Evolutionary conservation across 2,329 filamentous ascomycete genomes (phyloP).

Genomic region (Leptographium galeiforme): DNA sequence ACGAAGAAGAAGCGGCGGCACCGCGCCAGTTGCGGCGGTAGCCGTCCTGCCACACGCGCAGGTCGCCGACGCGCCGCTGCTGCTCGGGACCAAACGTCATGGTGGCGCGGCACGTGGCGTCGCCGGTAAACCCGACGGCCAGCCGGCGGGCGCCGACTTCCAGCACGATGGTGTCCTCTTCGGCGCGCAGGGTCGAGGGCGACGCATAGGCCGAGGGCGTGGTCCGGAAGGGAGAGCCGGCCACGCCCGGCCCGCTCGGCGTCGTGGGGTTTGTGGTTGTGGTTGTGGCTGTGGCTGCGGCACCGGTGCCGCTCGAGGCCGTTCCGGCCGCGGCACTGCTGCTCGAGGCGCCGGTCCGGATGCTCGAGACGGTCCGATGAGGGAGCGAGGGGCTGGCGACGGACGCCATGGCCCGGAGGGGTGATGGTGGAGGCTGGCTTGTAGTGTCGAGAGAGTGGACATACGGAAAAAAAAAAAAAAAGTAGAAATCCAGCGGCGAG

Average conservation of each 20-base stretch:
- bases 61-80: conserved; percentile 68
- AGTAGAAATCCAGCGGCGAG: too few relatives aligned
- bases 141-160: conserved; percentile 72
- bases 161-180: conserved; percentile 75
- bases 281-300: too few relatives aligned
- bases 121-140: conserved; percentile 75
- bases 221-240: conserved; percentile 44
- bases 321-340: conserved; percentile 12
- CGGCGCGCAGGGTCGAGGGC: conserved; percentile 49
- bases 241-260: conserved; percentile 11
- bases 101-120: conserved; percentile 58
- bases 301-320: too few relatives aligned
- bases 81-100: conserved; percentile 63
- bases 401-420: conserved; percentile 27
- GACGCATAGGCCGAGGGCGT: conserved; percentile 44
- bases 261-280: too few relatives aligned
- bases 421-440: not conserved
- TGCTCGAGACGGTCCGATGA: conserved; percentile 45
- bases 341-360: conserved; percentile 21
- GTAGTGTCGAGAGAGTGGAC: not conserved
- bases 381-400: conserved; percentile 30
- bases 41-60: conserved; percentile 52
- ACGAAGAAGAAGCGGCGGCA: not conserved
- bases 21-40: conserved; percentile 33
- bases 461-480: too few relatives aligned